Percentiles rank a stretch among this genome's conserved stretches.
phyloP scores from a whole-genome alignment of 78 protist genomes.

The Anaeramoeba flamelloides region DNA sequence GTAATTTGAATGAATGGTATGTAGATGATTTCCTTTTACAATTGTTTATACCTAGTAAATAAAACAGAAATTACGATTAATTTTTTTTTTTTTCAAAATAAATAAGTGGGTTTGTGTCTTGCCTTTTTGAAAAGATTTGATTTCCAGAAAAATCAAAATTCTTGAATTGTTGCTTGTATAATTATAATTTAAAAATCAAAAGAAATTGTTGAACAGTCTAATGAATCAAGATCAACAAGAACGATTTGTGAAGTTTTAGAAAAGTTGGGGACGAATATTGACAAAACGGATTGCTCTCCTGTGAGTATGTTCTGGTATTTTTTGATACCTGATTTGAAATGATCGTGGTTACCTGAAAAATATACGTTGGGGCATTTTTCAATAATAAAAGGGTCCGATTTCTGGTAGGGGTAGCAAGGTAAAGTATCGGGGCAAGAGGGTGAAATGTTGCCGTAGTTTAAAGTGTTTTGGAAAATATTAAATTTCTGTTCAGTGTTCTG shows the following conservation, averaged over 20 bases:
- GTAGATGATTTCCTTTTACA: too few relatives aligned
- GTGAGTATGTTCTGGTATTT: too few relatives aligned
- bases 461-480: background rate
- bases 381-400: slow-evolving; percentile 24
- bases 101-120: too few relatives aligned
- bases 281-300: background rate
- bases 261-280: slow-evolving; percentile 17
- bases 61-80: too few relatives aligned
- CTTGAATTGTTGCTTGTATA: too few relatives aligned
- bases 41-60: too few relatives aligned
- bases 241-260: background rate
- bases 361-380: slow-evolving; percentile 15
- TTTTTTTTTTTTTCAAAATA: too few relatives aligned
- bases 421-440: slow-evolving; percentile 45
- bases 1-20: too few relatives aligned
- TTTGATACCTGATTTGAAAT: background rate
- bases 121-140: too few relatives aligned
- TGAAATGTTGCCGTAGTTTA: slow-evolving; percentile 24
- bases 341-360: slow-evolving; percentile 35
- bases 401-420: slow-evolving; percentile 23
- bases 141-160: too few relatives aligned
- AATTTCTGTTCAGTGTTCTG: background rate
- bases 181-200: too few relatives aligned
- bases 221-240: slow-evolving; percentile 12
- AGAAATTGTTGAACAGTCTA: background rate